These are phyloP conservation scores for Phialophora verrucosa DNA, from an alignment of 2,329 filamentous ascomycete genomes.

Conservation along the genomic window DNA sequence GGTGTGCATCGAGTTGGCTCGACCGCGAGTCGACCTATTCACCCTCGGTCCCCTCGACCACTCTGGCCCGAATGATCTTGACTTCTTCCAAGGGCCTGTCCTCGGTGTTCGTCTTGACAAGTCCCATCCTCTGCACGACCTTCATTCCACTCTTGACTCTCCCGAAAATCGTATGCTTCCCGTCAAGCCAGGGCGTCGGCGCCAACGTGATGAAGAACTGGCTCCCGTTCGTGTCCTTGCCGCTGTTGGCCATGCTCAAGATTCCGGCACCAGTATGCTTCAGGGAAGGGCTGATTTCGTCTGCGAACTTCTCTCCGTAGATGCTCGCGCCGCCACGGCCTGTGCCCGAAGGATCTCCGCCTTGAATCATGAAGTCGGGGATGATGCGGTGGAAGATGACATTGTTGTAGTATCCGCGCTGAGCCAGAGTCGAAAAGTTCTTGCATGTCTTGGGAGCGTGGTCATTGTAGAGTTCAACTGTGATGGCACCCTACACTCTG, in stretches of 20 bases:
- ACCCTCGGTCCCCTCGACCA: constrained; percentile 59
- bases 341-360: constrained; percentile 91
- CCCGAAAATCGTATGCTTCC: constrained; percentile 96
- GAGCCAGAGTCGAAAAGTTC: constrained; percentile 82
- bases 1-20: not conserved
- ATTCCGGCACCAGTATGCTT: constrained; percentile 93
- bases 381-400: constrained; percentile 94
- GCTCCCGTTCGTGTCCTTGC: constrained; percentile 88
- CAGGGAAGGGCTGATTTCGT: constrained; percentile 79
- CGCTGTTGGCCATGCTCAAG: constrained; percentile 95
- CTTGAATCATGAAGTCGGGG: constrained; percentile 94
- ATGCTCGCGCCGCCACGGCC: constrained; percentile 87
- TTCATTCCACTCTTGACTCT: constrained; percentile 82
- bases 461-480: constrained; percentile 83
- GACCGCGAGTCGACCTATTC: constrained; percentile 15
- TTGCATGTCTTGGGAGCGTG: constrained; percentile 88
- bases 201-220: constrained; percentile 97
- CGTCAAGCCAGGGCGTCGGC: constrained; percentile 94
- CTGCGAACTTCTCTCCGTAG: constrained; percentile 91
- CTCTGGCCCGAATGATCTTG: constrained; percentile 74
- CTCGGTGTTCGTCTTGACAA: constrained; percentile 80
- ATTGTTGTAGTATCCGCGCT: constrained; percentile 84
- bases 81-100: constrained; percentile 83
- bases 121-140: constrained; percentile 83
- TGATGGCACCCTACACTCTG: constrained; percentile 72